Evolutionary conservation across 768 basidiomycete species (phyloP).

Genomic region (Tremella mesenterica): DNA sequence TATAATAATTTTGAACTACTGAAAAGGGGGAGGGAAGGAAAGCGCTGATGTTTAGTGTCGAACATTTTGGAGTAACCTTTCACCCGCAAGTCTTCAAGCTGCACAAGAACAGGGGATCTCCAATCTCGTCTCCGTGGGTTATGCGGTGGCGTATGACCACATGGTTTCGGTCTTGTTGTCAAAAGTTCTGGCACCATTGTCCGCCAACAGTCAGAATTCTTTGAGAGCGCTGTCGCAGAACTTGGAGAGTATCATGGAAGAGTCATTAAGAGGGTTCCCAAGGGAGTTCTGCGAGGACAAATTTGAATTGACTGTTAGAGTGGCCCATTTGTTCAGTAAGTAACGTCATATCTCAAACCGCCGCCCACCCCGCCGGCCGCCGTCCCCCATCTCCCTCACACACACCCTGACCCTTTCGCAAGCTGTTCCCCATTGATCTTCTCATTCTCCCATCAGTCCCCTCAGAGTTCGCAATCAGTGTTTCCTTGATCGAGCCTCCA

Average conservation of each 20-base stretch:
- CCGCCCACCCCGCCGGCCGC: not conserved
- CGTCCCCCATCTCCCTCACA: not conserved
- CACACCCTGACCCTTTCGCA: not conserved
- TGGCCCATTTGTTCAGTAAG: conserved; percentile 29
- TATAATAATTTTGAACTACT: no score
- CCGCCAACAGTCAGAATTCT: not conserved
- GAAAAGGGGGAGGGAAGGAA: not conserved
- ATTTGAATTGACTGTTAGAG: conserved; percentile 19
- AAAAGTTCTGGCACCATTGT: conserved; percentile 4
- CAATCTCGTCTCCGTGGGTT: conserved; percentile 77
- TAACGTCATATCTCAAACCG: not conserved
- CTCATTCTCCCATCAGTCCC: not conserved
- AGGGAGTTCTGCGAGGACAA: conserved; percentile 18
- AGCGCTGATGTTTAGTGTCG: conserved; percentile 48
- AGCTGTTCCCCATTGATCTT: not conserved
- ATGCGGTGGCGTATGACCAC: conserved; percentile 74
- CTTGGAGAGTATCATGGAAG: conserved; percentile 17
- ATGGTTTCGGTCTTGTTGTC: conserved; percentile 14
- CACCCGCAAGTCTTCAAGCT: conserved; percentile 70
- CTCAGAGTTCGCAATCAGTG: no score
- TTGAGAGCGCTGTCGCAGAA: conserved; percentile 14
- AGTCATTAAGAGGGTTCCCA: conserved; percentile 6
- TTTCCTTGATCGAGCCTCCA: no score
- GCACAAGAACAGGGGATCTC: conserved; percentile 83
- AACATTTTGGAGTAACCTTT: conserved; percentile 71